Conservation (phyloP, 208 protist genomes). For the Phytomonas sp. region DNA sequence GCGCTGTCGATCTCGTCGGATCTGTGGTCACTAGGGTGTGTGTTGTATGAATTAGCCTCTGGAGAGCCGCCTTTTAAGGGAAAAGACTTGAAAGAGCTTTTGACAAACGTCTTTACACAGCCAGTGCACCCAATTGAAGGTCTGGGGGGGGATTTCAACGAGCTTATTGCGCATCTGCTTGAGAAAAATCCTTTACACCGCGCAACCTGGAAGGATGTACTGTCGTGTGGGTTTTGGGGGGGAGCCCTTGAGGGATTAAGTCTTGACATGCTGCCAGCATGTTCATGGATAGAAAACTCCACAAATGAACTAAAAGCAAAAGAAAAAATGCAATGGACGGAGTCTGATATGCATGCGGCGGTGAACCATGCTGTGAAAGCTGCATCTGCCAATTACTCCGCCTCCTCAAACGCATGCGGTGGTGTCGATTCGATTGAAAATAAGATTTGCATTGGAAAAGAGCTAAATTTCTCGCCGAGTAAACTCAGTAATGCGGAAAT, state of each 20-base stretch:
- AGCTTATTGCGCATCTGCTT: constrained; percentile 52
- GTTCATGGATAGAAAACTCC: background rate
- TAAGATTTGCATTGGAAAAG: background rate
- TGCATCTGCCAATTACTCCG: constrained; percentile 8
- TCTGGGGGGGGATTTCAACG: constrained; percentile 51
- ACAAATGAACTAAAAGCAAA: background rate
- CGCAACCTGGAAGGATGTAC: constrained; percentile 71
- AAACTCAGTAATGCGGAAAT: background rate
- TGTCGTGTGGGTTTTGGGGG: constrained; percentile 75
- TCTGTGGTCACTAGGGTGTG: constrained; percentile 91
- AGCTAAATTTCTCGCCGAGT: background rate
- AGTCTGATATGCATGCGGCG: constrained; percentile 19
- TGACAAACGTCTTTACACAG: constrained; percentile 82
- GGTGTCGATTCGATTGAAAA: background rate
- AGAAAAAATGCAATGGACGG: constrained; percentile 17
- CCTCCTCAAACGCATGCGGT: background rate
- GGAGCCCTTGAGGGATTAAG: constrained; percentile 17
- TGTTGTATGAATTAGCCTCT: constrained; percentile 89
- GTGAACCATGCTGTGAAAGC: constrained; percentile 26
- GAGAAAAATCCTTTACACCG: constrained; percentile 78
- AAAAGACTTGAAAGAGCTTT: constrained; percentile 78
- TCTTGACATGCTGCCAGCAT: background rate
- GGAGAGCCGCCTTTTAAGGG: constrained; percentile 92
- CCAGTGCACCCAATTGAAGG: constrained; percentile 23
- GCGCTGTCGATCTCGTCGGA: constrained; percentile 86